Evolutionary conservation across 164 flowering plant genomes (phyloP).

Genomic region (Houttuynia cordata): DNA sequence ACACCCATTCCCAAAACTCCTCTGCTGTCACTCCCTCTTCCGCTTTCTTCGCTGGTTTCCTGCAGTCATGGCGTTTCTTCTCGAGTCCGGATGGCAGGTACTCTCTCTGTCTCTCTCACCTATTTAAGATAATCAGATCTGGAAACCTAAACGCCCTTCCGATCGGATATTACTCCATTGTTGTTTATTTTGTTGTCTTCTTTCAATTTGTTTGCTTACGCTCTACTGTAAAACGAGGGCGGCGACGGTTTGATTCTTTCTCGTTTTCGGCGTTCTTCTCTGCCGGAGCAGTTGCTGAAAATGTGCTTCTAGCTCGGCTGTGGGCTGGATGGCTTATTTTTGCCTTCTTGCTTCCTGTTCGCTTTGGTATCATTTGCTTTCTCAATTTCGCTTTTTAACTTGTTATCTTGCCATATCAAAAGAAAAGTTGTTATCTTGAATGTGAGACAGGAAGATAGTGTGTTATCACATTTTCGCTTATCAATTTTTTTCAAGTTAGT

Average conservation of each 20-base stretch:
- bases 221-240: background rate
- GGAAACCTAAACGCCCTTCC: too few species aligned
- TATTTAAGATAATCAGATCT: background rate
- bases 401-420: too few species aligned
- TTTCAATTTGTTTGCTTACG: background rate
- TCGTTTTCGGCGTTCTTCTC: background rate
- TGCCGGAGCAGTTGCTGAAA: background rate
- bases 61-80: conserved; percentile 21
- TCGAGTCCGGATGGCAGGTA: conserved; percentile 39
- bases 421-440: too few species aligned
- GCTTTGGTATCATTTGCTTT: too few species aligned
- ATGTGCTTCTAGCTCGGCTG: background rate
- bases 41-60: conserved; percentile 3
- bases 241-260: background rate
- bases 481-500: too few species aligned
- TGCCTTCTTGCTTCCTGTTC: too few species aligned
- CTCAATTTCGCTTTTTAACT: too few species aligned
- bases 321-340: too few species aligned
- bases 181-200: background rate
- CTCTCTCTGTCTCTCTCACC: background rate
- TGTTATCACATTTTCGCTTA: too few species aligned
- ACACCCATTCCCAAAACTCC: too few species aligned
- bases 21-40: conserved; percentile 1
- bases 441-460: too few species aligned
- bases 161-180: too few species aligned